Evolutionary conservation across 1,284 basidiomycete species (phyloP), one percentile per base, ranked within the genome.

Genomic region (Dichomitus squalens): DNA sequence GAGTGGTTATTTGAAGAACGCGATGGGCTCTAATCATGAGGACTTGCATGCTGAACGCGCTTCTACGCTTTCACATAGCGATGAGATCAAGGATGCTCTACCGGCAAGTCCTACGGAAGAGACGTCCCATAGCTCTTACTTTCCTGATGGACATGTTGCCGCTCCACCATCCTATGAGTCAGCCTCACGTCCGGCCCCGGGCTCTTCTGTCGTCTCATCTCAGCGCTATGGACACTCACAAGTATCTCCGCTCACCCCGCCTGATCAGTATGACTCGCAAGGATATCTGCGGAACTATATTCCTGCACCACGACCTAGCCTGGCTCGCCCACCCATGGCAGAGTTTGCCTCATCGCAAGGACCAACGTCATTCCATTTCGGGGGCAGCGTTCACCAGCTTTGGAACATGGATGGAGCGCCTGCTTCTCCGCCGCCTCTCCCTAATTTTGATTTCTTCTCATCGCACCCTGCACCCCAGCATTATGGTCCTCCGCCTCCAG

Each of bases 31-130:
- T 23, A 33, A 16, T 29, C 12, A 27, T n/a, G 16, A 23, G 16
- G 14, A 44, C n/a, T 27, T 47, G 27, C n/a, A 29, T 47, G 44
- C 44, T 47, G 44, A 47, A 9, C 31, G 31, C 29, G 29, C 41
- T 21, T 44, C 25, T 44, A n/a, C 16, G 20, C 31, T 23, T 20
- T 31, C 33, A 18, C 12, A 43, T 38, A 69, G 67, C n/a, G 62
- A 65, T 34, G 62, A 67, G 49, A 64, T 69, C 39, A 64, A 60
- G 58, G 57, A 60, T 21, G 60, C 65, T 4, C 55, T 69, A 16
- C 67, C 67, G 29, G 49, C 59, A n/a, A 60, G 49, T 34, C 58
- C 63, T 33, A 55, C 49, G 1, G 59, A 59, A n/a, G 59, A 56
- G n/a, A 25, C 49, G 4, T 46, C 53, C 12, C 58, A 14, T 29